phyloP scores from a whole-genome alignment of 305 asterid species.

The Fraxinus floribunda region DNA sequence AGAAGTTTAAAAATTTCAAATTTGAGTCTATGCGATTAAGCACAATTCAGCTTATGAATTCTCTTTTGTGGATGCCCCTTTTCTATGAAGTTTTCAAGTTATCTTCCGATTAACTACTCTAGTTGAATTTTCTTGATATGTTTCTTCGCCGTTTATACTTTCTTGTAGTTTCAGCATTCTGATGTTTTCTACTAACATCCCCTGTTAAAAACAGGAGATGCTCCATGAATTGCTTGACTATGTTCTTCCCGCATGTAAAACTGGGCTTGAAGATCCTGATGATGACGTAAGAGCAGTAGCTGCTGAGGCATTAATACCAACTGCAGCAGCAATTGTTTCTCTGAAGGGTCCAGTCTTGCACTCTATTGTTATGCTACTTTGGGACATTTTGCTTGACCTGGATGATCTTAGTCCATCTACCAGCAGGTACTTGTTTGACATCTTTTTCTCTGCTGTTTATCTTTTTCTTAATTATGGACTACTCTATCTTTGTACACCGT shows the following conservation, averaged over 20 bases:
- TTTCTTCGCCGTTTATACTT: slow-evolving; percentile 11
- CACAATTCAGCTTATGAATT: not conserved
- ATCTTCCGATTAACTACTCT: slow-evolving; percentile 5
- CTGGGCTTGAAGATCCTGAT: slow-evolving; percentile 99
- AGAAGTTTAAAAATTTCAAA: not conserved
- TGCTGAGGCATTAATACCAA: slow-evolving; percentile 91
- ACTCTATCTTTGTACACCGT: not conserved
- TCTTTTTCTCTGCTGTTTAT: not conserved
- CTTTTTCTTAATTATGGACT: slow-evolving; percentile 8
- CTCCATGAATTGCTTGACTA: slow-evolving; percentile 69
- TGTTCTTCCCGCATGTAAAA: slow-evolving; percentile 91
- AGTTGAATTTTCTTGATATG: not conserved
- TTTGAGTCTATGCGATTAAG: not conserved
- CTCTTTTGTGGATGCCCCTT: not conserved
- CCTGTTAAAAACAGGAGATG: slow-evolving; percentile 69
- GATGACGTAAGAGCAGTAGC: slow-evolving; percentile 99
- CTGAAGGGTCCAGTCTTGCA: slow-evolving; percentile 72
- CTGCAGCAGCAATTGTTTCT: slow-evolving; percentile 82
- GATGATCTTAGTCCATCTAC: slow-evolving; percentile 99
- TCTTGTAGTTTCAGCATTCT: slow-evolving; percentile 18
- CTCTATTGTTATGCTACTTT: slow-evolving; percentile 84
- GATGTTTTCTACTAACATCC: slow-evolving; percentile 22
- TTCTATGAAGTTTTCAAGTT: not conserved
- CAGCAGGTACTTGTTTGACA: slow-evolving; percentile 65
- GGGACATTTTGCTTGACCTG: slow-evolving; percentile 98